A percentile compares a stretch with the other conserved stretches of the same genome.
phyloP scores from a whole-genome alignment of 169 alveolate genomes.

The Sarcocystis neurona region DNA sequence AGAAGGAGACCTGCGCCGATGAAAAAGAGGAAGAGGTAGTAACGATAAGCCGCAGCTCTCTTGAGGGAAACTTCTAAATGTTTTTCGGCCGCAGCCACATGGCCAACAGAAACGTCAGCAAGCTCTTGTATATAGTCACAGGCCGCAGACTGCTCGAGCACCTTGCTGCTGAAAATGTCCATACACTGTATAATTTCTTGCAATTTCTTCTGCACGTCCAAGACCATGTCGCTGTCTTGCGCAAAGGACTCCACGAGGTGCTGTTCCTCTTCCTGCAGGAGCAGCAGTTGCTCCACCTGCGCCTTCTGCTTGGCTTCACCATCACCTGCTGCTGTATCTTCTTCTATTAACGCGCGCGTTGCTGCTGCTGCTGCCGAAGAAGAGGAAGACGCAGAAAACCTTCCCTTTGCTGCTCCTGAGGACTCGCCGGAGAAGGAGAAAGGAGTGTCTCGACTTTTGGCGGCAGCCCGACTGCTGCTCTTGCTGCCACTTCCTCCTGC shows the following conservation, averaged over 20 bases:
- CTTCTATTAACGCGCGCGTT: background rate
- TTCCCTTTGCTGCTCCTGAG: background rate
- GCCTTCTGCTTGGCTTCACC: background rate
- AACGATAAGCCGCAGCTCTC: constrained; percentile 9
- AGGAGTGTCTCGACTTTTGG: too few relatives aligned
- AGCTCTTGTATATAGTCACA: constrained; percentile 20
- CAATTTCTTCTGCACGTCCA: constrained; percentile 12
- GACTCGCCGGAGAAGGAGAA: background rate
- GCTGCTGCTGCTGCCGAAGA: constrained; percentile 9
- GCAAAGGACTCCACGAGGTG: constrained; percentile 34
- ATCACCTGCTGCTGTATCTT: background rate
- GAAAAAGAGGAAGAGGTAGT: constrained; percentile 10
- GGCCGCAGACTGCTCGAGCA: constrained; percentile 47
- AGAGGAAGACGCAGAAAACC: background rate
- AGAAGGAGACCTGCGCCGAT: constrained; percentile 15
- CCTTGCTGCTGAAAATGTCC: constrained; percentile 38
- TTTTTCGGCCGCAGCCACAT: constrained; percentile 7
- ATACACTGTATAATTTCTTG: constrained; percentile 33
- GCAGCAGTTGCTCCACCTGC: background rate
- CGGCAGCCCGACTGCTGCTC: too few relatives aligned
- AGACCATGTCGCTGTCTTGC: constrained; percentile 19
- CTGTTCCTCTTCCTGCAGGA: constrained; percentile 16
- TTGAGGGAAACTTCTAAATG: constrained; percentile 11
- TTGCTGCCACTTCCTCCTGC: too few relatives aligned
- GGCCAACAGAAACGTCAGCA: constrained; percentile 17